Percentiles rank a stretch among this genome's conserved stretches.
phyloP scores from a whole-genome alignment of 192 early-diverging fungal genomes.

The Entrophospora sp. region DNA sequence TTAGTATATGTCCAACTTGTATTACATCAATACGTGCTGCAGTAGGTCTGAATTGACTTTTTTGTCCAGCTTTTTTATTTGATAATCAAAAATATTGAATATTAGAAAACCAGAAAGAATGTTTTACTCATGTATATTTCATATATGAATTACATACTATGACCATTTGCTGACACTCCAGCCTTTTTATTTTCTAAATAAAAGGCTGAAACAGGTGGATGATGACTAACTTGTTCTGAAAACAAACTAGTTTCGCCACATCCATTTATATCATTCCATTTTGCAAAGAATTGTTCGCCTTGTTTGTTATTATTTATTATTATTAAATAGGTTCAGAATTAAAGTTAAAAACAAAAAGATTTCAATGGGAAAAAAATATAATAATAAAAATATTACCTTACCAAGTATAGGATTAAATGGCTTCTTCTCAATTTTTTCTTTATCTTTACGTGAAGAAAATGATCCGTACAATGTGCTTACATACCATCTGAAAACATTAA shows the following conservation, averaged over 20 bases:
- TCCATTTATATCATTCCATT: conserved; percentile 45
- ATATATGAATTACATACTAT: conserved; percentile 33
- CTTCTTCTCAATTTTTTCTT: conserved; percentile 67
- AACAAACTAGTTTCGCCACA: conserved; percentile 43
- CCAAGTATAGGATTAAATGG: conserved; percentile 41
- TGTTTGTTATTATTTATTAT: neutral
- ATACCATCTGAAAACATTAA: conserved; percentile 66
- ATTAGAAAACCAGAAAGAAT: neutral
- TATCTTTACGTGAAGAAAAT: conserved; percentile 61
- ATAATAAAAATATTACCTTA: conserved; percentile 4
- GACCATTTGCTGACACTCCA: conserved; percentile 52
- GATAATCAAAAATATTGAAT: neutral
- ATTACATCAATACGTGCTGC: conserved; percentile 59
- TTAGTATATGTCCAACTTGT: conserved; percentile 64
- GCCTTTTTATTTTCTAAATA: conserved; percentile 52
- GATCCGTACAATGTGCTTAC: conserved; percentile 72
- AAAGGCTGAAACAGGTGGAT: conserved; percentile 63
- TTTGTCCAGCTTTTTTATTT: conserved; percentile 42
- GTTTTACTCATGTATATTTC: neutral
- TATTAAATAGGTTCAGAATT: neutral
- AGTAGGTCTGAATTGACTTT: conserved; percentile 65
- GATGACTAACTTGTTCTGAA: conserved; percentile 65
- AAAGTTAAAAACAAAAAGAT: neutral
- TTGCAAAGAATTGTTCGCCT: conserved; percentile 58
- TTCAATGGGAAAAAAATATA: neutral